phyloP scores from a whole-genome alignment of 106 monocot genomes.

The Iris macrosiphon region DNA sequence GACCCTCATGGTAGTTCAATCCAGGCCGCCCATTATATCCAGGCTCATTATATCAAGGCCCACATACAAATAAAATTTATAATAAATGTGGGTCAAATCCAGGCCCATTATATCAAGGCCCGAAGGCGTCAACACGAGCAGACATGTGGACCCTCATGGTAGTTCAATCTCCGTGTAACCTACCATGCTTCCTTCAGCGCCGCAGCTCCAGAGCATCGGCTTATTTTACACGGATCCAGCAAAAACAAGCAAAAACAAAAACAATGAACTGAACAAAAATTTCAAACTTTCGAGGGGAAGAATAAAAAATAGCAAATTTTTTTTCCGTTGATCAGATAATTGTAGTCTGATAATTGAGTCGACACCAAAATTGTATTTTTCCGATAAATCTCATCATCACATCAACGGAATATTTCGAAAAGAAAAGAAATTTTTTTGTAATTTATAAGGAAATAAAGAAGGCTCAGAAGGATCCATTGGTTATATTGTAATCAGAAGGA shows the following conservation, averaged over 20 bases:
- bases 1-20: no score
- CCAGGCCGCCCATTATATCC: no score
- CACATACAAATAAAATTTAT: no score
- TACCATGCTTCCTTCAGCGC: slow-evolving; percentile 67
- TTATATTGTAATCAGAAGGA: slow-evolving; percentile 28
- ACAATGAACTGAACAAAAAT: neutral
- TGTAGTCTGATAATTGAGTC: slow-evolving; percentile 57
- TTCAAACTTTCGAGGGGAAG: neutral
- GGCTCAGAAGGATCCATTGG: slow-evolving; percentile 89
- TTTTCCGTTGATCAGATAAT: slow-evolving; percentile 63
- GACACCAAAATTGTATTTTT: slow-evolving; percentile 24
- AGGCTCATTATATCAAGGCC: no score
- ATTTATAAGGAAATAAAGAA: neutral
- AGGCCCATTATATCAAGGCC: slow-evolving; percentile 66
- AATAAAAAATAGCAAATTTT: neutral
- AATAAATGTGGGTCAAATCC: slow-evolving; percentile 64
- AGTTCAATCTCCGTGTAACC: slow-evolving; percentile 50
- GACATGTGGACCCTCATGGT: slow-evolving; percentile 66
- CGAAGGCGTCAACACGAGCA: slow-evolving; percentile 67
- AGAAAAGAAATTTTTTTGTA: neutral
- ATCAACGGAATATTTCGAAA: slow-evolving; percentile 13
- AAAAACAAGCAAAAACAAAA: neutral
- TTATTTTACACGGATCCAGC: slow-evolving; percentile 42
- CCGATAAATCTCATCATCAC: slow-evolving; percentile 38
- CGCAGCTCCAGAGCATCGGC: slow-evolving; percentile 71